These are phyloP conservation scores for Xylaria sp. DNA, from an alignment of 495 filamentous ascomycete genomes.

Conservation along the genomic window DNA sequence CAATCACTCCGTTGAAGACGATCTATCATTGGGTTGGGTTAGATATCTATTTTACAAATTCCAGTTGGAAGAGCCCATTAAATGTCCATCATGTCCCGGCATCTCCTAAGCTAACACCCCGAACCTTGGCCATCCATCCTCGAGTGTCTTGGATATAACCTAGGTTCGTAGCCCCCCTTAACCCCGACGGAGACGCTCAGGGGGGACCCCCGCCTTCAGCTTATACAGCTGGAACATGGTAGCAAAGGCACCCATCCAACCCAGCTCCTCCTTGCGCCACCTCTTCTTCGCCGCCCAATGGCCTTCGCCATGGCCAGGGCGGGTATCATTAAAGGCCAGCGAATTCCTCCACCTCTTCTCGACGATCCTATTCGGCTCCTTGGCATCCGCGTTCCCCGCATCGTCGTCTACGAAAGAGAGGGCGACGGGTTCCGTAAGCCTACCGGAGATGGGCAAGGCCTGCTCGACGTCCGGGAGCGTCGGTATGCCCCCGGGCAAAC, in stretches of 20 bases:
- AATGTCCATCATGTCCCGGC: neutral
- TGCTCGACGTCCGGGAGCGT: slow-evolving; percentile 17
- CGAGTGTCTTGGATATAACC: no score
- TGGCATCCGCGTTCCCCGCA: neutral
- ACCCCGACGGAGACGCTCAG: neutral
- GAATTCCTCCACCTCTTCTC: slow-evolving; percentile 37
- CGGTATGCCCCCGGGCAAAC: neutral
- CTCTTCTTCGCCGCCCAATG: slow-evolving; percentile 37
- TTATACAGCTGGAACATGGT: slow-evolving; percentile 36
- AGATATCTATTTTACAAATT: no score
- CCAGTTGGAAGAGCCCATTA: neutral
- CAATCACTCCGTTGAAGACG: neutral
- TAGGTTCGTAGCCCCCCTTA: neutral
- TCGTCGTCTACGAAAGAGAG: neutral
- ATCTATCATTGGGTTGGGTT: no score
- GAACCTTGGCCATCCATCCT: no score
- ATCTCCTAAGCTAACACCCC: neutral
- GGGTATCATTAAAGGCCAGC: neutral
- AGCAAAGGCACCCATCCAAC: slow-evolving; percentile 48
- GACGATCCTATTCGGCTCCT: slow-evolving; percentile 43
- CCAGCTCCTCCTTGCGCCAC: slow-evolving; percentile 49
- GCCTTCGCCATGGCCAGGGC: neutral
- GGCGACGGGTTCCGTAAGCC: neutral
- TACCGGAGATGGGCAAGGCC: neutral
- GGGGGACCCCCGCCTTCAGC: slow-evolving; percentile 36